These are phyloP conservation scores for Rutidosis leptorrhynchoides DNA, from an alignment of 129 eudicot genomes.

Conservation along the genomic window DNA sequence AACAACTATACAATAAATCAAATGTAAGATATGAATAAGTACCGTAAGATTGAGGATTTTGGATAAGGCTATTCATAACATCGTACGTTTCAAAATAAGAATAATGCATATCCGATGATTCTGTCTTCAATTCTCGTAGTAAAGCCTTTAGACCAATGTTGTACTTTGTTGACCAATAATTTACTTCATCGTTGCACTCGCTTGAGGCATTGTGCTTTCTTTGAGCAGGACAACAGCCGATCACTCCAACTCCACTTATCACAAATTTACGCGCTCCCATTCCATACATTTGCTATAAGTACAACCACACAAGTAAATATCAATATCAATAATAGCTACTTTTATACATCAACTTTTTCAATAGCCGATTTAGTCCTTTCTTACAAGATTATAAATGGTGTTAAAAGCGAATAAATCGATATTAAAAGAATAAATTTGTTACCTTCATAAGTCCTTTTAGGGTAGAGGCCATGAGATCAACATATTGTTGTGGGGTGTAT, in stretches of 20 bases:
- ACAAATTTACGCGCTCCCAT: slow-evolving; percentile 74
- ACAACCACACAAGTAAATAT: neutral
- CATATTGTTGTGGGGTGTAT: slow-evolving; percentile 55
- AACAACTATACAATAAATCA: neutral
- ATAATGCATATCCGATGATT: slow-evolving; percentile 53
- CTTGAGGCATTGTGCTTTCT: slow-evolving; percentile 41
- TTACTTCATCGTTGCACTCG: slow-evolving; percentile 51
- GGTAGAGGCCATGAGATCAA: slow-evolving; percentile 55
- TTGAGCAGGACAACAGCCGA: slow-evolving; percentile 77
- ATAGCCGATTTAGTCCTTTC: too few species aligned
- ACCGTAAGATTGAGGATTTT: slow-evolving; percentile 72
- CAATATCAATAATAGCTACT: too few species aligned
- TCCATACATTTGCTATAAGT: slow-evolving; percentile 48
- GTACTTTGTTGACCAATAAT: slow-evolving; percentile 61
- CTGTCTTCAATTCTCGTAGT: slow-evolving; percentile 37
- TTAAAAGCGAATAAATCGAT: too few species aligned
- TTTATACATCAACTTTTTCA: too few species aligned
- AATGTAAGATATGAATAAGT: slow-evolving; percentile 4
- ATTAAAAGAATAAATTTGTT: neutral
- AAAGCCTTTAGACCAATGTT: slow-evolving; percentile 46
- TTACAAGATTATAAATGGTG: too few species aligned
- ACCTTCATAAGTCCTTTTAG: slow-evolving; percentile 60
- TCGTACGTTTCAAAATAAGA: slow-evolving; percentile 53
- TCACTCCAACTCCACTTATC: slow-evolving; percentile 49
- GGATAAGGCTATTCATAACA: slow-evolving; percentile 43